Conservation (phyloP, 352 stramenopile species). For the Lagenidium sp. region DNA sequence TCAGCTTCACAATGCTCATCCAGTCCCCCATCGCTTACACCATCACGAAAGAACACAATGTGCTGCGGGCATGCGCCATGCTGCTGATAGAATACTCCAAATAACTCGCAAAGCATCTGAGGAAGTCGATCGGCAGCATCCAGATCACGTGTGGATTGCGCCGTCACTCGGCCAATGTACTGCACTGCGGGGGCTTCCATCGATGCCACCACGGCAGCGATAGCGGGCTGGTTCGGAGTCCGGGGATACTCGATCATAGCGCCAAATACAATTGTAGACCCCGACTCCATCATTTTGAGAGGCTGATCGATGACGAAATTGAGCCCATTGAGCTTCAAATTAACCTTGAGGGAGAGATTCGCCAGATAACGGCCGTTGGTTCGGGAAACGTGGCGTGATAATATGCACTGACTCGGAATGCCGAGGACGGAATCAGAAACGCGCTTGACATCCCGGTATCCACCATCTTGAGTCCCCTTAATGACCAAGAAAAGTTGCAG, state of each 20-base stretch:
- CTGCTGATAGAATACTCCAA: too few species aligned
- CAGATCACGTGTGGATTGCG: too few species aligned
- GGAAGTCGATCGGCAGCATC: too few species aligned
- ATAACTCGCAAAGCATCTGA: too few species aligned
- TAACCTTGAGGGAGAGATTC: conserved; percentile 70
- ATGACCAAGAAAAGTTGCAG: conserved; percentile 52
- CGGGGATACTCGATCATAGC: conserved; percentile 68
- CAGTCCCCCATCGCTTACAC: too few species aligned
- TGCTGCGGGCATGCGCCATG: too few species aligned
- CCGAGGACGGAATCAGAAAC: conserved; percentile 58
- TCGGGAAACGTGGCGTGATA: conserved; percentile 31
- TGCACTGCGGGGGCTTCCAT: conserved; percentile 53
- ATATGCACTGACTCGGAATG: conserved; percentile 63
- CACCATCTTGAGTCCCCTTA: conserved; percentile 28
- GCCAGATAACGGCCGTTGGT: conserved; percentile 43
- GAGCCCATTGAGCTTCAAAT: conserved; percentile 67
- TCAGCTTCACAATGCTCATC: too few species aligned
- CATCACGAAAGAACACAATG: too few species aligned
- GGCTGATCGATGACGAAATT: conserved; percentile 44
- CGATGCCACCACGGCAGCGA: conserved; percentile 74
- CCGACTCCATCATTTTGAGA: conserved; percentile 29
- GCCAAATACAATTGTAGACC: conserved; percentile 71
- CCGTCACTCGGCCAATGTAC: conserved; percentile 51
- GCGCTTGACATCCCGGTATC: conserved; percentile 67
- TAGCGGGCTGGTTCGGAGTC: conserved; percentile 43